Evolutionary conservation across 257 asterid genomes (phyloP).

Genomic region (Gentiana straminea): DNA sequence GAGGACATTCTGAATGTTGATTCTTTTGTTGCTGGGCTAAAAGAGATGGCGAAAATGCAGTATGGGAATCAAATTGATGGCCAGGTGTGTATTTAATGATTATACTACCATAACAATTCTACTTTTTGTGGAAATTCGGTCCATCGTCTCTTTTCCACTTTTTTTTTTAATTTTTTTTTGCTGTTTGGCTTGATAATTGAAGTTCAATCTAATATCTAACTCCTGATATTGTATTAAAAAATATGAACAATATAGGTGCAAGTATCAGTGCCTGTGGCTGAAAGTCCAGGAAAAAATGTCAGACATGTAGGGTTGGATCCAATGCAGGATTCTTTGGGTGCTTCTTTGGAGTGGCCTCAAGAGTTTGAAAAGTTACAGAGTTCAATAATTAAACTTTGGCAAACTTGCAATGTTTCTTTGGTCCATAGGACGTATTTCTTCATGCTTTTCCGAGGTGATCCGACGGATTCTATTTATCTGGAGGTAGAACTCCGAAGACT

Average conservation of each 20-base stretch:
- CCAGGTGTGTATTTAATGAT: slow-evolving; percentile 37
- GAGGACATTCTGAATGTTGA: slow-evolving; percentile 88
- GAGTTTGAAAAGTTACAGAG: slow-evolving; percentile 32
- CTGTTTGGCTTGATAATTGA: no score
- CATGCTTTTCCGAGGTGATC: slow-evolving; percentile 42
- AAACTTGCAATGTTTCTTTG: slow-evolving; percentile 36
- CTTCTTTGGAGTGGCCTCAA: slow-evolving; percentile 32
- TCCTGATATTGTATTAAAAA: not conserved
- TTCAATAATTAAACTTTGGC: slow-evolving; percentile 36
- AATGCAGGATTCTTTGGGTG: slow-evolving; percentile 19
- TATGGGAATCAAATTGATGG: slow-evolving; percentile 29
- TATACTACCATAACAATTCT: not conserved
- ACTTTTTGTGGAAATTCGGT: not conserved
- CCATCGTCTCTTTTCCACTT: not conserved
- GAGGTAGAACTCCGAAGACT: slow-evolving; percentile 46
- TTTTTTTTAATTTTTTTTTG: no score
- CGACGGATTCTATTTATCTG: slow-evolving; percentile 38
- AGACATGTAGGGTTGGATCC: slow-evolving; percentile 30
- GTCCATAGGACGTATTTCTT: slow-evolving; percentile 46
- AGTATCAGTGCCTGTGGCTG: slow-evolving; percentile 12
- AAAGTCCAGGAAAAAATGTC: slow-evolving; percentile 14
- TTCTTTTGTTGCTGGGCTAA: slow-evolving; percentile 85
- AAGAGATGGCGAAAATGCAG: slow-evolving; percentile 81
- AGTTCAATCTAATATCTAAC: no score
- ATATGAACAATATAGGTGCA: slow-evolving; percentile 16